A percentile compares a stretch with the other conserved stretches of the same genome.
These are phyloP conservation scores for Nigrospora oryzae DNA, from an alignment of 2,329 filamentous ascomycete genomes.

Conservation along the genomic window DNA sequence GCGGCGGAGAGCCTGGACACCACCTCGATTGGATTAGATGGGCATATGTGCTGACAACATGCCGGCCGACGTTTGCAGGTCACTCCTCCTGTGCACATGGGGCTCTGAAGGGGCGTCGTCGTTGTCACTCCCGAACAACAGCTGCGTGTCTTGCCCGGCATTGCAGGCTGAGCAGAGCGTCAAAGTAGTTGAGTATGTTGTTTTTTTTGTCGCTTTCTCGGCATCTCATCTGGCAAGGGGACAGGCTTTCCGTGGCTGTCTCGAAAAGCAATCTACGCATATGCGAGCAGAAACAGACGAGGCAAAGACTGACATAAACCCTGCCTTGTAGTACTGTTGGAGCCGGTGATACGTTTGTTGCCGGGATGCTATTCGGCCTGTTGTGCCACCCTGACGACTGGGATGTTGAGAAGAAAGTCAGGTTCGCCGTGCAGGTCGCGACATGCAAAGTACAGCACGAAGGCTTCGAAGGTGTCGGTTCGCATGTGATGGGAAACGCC, in stretches of 20 bases:
- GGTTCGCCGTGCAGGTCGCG: constrained; percentile 58
- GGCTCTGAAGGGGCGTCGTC: constrained; percentile 35
- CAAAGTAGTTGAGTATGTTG: constrained; percentile 54
- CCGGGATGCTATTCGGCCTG: constrained; percentile 59
- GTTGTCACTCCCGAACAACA: constrained; percentile 26
- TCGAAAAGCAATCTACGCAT: no score
- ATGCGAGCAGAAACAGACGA: background rate
- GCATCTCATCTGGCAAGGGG: no score
- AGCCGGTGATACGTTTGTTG: constrained; percentile 69
- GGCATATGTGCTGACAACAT: constrained; percentile 11
- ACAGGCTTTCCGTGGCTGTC: no score
- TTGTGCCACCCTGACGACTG: constrained; percentile 40
- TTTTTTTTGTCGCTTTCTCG: constrained; percentile 8
- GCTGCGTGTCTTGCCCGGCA: constrained; percentile 33
- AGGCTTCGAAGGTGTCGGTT: constrained; percentile 49
- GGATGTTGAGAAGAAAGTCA: constrained; percentile 37
- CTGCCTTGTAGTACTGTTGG: constrained; percentile 51
- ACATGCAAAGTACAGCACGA: constrained; percentile 60
- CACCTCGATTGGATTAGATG: no score
- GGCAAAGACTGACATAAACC: constrained; percentile 11
- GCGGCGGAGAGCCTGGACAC: background rate
- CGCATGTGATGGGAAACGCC: constrained; percentile 11
- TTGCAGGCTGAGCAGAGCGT: constrained; percentile 26
- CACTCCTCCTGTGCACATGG: constrained; percentile 34
- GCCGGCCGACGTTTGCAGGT: constrained; percentile 17